Conservation (phyloP, 257 asterid species). For the Sherardia arvensis region DNA sequence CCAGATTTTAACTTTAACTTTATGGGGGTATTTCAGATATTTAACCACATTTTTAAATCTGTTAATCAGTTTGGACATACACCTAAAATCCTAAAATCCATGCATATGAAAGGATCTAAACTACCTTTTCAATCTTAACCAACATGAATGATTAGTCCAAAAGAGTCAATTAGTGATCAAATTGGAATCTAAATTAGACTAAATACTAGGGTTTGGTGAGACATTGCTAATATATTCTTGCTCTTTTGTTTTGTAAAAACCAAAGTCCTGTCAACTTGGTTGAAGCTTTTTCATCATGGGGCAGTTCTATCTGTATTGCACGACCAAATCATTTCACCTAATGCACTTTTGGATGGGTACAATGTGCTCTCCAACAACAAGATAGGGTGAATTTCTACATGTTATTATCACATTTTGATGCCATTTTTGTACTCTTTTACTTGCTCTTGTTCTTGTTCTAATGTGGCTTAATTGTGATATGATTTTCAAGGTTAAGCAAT, state of each 20-base stretch:
- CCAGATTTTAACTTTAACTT: no score
- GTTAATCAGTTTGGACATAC: no score
- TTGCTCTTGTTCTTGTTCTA: background rate
- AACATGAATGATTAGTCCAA: background rate
- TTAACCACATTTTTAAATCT: no score
- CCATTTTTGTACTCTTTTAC: background rate
- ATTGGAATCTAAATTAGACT: background rate
- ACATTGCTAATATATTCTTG: background rate
- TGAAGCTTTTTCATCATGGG: conserved; percentile 4
- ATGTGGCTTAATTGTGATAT: background rate
- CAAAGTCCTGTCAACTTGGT: conserved; percentile 2
- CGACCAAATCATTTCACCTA: conserved; percentile 32
- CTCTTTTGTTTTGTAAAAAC: background rate
- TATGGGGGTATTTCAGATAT: no score
- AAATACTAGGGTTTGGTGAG: background rate
- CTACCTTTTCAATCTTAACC: background rate
- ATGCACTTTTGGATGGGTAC: conserved; percentile 7
- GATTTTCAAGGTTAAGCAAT: background rate
- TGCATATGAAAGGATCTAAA: no score
- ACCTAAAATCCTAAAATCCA: no score
- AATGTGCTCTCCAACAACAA: background rate
- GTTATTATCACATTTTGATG: background rate
- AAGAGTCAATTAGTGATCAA: background rate
- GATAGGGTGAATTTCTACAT: background rate
- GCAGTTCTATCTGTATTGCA: conserved; percentile 21